Base-by-base conservation (phyloP, 805 yeast species). In the Candida pseudofarinosa region DNA sequence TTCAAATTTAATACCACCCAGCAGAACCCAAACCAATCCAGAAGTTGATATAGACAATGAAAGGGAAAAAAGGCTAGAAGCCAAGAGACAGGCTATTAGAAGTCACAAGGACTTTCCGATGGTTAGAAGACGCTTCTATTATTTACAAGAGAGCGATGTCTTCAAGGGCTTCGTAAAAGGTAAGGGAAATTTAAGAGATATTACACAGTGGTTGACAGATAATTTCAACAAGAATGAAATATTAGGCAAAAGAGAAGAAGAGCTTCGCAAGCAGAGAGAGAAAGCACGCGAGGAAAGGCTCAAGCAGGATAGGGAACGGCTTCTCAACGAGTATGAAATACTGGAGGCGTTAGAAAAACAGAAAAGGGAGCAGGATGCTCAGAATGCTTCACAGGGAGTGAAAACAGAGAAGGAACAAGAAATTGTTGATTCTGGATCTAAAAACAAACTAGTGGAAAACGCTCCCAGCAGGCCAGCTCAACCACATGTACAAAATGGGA, bases 101-200 rank as follows among this genome's bases (percentile, higher is more conserved):
- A 55, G 58, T 31, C 74, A 70, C 50, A 60, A 58, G 40, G 65
- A 67, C 55, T 70, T 65, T 54, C 67, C 67, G 33, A 55, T 69
- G 49, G 60, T 70, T 19, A 46, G 60, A 19, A 59, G 60, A 41
- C 49, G 64, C 35, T 70, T 68, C 53, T 56, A 56, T 48, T 71
- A 71, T 43, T 53, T 71, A 23, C 56, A 53, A n/a, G 74, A 70
- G 43, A 60, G 67, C 35, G 74, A 66, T 42, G 54, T 71, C 30
- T 63, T 69, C 51, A 63, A 63, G 42, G 74, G 69, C 3, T 67
- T 70, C 52, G 69, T 67, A 18, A 67, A 65, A 44, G 73, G 72
- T 4, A 67, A 61, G 49, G 74, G 74, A 4, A 66, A 69, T 37
- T 56, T 70, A 19, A 58, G 73, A 33, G 71, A 66, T 17, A 60